Evolutionary conservation across 169 alveolate species (phyloP), one percentile per base, ranked within the genome.

Genomic region (Babesia ovata): DNA sequence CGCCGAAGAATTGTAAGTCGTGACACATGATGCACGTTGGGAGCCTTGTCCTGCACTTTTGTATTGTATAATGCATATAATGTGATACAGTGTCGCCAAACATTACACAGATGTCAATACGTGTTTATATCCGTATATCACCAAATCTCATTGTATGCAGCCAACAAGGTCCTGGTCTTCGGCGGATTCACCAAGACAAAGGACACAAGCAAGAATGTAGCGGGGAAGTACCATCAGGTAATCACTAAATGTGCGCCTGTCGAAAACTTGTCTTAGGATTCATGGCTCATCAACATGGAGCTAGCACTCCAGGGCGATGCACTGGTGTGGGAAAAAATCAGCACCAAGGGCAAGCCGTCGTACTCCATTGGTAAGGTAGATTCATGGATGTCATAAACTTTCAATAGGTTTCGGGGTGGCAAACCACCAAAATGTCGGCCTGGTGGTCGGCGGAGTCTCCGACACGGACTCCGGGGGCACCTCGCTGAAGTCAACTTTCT

Each of bases 181-280:
- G 97, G 97, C 17, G 97, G 97, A n/a, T 93, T 89, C 77, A 86
- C 95, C 36, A 93, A 94, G 81, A 70, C 87, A 54, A 92, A 90
- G 74, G 95, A 92, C 62, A 91, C 91, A 17, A 56, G 85, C 29
- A 90, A 87, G 50, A 92, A 91, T 52, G 94, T 92, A n/a, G 82
- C 89, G 29, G 97, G 96, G 28, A 77, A 74, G 53, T 75, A 86
- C 39, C 90, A 87, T 70, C 71, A 86, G 59, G 81, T 84, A 44
- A 2, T 0, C 21, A 26, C 50, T 4, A 6, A 4, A 12, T 28
- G 19, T 44, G 42, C 48, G 9, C 6, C 24, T 21, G 10, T 14
- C 4, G 24, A 6, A 52, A 11, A 21, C 21, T 17, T 0, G 19
- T 9, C 22, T 17, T 77, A 90, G 94, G 97, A 94, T 66, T 56